phyloP scores from a whole-genome alignment of 2,329 filamentous ascomycete genomes.

The Cytospora mali region DNA sequence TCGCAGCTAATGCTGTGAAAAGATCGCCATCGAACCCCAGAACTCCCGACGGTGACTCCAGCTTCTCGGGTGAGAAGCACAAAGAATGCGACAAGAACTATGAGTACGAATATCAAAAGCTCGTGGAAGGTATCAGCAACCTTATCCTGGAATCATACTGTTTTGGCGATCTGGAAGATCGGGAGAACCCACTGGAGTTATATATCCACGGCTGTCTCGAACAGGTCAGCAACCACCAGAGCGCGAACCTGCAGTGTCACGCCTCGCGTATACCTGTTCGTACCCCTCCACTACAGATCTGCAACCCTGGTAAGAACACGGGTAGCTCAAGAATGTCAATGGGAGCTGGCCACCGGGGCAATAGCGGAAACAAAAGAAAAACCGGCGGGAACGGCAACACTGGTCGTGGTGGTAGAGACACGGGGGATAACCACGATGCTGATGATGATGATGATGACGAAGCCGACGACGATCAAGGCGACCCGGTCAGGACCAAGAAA shows the following conservation, averaged over 20 bases:
- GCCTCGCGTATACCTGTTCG: neutral
- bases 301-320: neutral
- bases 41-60: neutral
- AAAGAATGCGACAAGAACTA: neutral
- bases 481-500: neutral
- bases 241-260: neutral
- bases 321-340: rapidly evolving
- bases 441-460: neutral
- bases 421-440: neutral
- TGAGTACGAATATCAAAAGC: neutral
- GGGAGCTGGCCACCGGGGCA: neutral
- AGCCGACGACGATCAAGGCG: too few relatives aligned
- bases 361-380: constrained; percentile 6
- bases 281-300: neutral
- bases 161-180: neutral
- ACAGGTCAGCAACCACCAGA: neutral
- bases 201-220: constrained; percentile 8
- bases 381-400: neutral
- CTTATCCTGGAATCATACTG: neutral
- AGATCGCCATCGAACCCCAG: neutral
- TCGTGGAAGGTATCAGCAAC: constrained; percentile 1
- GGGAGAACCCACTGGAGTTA: neutral
- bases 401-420: too few relatives aligned
- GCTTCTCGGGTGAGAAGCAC: neutral
- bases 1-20: neutral